Percentiles rank a stretch among this genome's conserved stretches.
These are phyloP conservation scores for Xerocomus nothofagi DNA, from an alignment of 1,284 basidiomycete genomes.

Conservation along the genomic window DNA sequence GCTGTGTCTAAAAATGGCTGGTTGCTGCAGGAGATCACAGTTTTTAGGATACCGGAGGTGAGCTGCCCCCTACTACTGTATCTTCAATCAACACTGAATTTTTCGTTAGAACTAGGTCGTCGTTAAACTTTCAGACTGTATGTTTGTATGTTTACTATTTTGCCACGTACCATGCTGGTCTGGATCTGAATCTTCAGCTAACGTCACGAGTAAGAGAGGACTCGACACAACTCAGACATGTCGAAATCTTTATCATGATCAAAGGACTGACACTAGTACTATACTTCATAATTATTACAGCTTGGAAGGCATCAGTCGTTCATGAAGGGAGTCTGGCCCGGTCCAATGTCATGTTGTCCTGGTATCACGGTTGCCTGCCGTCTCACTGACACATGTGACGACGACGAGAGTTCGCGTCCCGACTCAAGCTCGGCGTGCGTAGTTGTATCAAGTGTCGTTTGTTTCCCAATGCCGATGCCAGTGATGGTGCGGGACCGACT, in stretches of 20 bases:
- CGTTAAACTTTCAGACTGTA: conserved; percentile 5
- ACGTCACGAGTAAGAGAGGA: background rate
- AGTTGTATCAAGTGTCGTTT: conserved; percentile 38
- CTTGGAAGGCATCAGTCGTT: background rate
- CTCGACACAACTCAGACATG: background rate
- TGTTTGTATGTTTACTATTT: conserved; percentile 10
- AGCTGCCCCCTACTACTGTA: background rate
- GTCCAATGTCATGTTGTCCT: background rate
- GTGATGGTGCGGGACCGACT: conserved; percentile 33
- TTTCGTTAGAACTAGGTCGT: conserved; percentile 26
- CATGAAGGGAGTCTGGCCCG: background rate
- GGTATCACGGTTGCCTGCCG: background rate
- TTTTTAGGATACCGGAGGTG: conserved; percentile 76
- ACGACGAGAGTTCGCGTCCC: conserved; percentile 32
- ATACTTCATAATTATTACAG: conserved; percentile 11
- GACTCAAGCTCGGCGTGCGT: conserved; percentile 24
- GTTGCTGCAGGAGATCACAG: conserved; percentile 59
- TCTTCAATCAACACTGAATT: conserved; percentile 4
- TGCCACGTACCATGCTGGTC: background rate
- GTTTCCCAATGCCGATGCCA: conserved; percentile 43
- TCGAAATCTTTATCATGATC: conserved; percentile 4
- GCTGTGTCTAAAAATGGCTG: background rate
- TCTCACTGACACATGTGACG: background rate
- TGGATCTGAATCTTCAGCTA: conserved; percentile 6
- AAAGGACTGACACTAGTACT: conserved; percentile 13